Conservation (phyloP, 2,329 filamentous ascomycete genomes). For the Colletotrichum truncatum region DNA sequence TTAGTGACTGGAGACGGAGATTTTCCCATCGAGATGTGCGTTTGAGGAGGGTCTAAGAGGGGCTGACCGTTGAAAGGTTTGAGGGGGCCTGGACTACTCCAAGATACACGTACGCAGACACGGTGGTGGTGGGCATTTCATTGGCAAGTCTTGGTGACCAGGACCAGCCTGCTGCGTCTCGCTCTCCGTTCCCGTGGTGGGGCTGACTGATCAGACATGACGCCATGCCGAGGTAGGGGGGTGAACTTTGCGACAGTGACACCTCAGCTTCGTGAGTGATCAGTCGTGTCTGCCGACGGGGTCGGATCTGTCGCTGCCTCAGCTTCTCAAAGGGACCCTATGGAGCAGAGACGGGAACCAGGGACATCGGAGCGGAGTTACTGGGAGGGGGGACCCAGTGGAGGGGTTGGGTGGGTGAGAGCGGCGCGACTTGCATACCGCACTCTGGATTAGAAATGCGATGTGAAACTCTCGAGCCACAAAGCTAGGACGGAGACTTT, state of each 20-base stretch:
- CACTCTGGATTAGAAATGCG: neutral
- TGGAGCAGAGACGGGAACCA: slow-evolving; percentile 6
- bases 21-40: neutral
- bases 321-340: neutral
- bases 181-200: slow-evolving; percentile 9
- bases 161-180: slow-evolving; percentile 2
- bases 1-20: slow-evolving; percentile 1
- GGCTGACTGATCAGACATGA: neutral
- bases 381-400: neutral
- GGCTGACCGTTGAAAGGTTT: neutral
- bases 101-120: neutral
- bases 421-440: neutral
- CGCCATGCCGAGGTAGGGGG: slow-evolving; percentile 26
- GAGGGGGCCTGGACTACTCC: neutral
- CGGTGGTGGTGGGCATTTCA: neutral
- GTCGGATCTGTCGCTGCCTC: neutral
- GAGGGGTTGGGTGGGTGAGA: neutral
- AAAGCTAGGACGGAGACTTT: neutral
- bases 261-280: neutral
- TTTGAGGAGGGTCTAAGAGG: neutral
- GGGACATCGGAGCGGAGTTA: neutral
- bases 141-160: neutral
- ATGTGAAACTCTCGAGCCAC: neutral
- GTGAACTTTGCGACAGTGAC: neutral
- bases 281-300: neutral